A percentile compares a stretch with the other conserved stretches of the same genome.
Conservation (phyloP, 768 basidiomycete genomes). For the Austroboletus eburneus region DNA sequence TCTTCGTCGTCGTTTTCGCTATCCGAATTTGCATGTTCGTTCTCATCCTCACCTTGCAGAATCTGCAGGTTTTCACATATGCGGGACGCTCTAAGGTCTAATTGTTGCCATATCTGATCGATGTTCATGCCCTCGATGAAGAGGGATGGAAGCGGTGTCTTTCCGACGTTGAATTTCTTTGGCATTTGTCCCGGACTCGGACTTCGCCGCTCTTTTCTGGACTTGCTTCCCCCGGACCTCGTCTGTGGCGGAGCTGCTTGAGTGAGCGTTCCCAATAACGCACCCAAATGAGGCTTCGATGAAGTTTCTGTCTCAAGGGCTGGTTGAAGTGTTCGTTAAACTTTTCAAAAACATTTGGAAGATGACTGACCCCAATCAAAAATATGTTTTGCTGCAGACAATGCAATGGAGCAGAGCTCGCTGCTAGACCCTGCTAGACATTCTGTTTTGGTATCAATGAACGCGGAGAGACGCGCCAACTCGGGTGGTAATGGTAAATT, state of each 20-base stretch:
- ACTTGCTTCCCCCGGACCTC: constrained; percentile 58
- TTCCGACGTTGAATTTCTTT: constrained; percentile 35
- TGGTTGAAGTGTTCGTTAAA: constrained; percentile 23
- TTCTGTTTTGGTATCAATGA: constrained; percentile 54
- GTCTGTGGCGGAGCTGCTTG: constrained; percentile 72
- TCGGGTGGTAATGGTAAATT: constrained; percentile 33
- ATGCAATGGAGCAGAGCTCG: constrained; percentile 52
- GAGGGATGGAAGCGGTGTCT: constrained; percentile 74
- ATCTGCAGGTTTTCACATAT: constrained; percentile 69
- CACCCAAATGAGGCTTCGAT: constrained; percentile 61
- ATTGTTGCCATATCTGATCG: constrained; percentile 91
- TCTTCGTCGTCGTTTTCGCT: constrained; percentile 12
- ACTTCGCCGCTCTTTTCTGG: constrained; percentile 33
- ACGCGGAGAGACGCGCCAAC: constrained; percentile 46
- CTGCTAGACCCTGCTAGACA: constrained; percentile 50
- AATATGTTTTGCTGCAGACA: constrained; percentile 66
- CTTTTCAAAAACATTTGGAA: constrained; percentile 1
- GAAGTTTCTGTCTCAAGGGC: constrained; percentile 63
- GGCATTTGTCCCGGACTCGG: constrained; percentile 32
- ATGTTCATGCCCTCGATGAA: constrained; percentile 75
- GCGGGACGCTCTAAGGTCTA: constrained; percentile 74
- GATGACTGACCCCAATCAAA: constrained; percentile 66
- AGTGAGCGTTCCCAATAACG: constrained; percentile 63
- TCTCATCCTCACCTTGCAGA: constrained; percentile 50
- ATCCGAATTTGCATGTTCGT: constrained; percentile 25